phyloP scores from a whole-genome alignment of 2,329 filamentous ascomycete species.

The Aaosphaeria pasadenensis region DNA sequence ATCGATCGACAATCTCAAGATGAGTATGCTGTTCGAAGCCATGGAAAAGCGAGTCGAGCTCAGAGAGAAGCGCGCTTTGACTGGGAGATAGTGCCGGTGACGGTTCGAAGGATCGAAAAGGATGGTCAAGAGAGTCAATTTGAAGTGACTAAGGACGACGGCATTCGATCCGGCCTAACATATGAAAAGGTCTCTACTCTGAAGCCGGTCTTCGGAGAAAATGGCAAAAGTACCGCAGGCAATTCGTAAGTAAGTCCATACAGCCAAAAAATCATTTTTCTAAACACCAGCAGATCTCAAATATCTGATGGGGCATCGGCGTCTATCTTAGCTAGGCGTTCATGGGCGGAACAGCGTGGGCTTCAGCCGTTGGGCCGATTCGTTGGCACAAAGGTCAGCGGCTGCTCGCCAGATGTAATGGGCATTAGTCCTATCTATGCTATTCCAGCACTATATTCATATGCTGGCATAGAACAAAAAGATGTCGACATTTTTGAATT shows the following conservation, averaged over 20 bases:
- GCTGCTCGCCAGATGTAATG: slow-evolving; percentile 91
- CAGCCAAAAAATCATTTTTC: too few relatives aligned
- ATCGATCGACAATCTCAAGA: slow-evolving; percentile 79
- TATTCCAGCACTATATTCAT: slow-evolving; percentile 76
- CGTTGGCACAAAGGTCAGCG: slow-evolving; percentile 85
- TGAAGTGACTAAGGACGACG: slow-evolving; percentile 81
- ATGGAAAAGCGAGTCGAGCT: slow-evolving; percentile 77
- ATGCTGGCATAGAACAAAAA: slow-evolving; percentile 71
- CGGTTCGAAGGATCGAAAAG: slow-evolving; percentile 73
- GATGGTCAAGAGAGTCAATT: slow-evolving; percentile 72
- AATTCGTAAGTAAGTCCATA: slow-evolving; percentile 50
- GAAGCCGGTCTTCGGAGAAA: slow-evolving; percentile 83
- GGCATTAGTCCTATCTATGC: slow-evolving; percentile 76
- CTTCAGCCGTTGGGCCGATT: slow-evolving; percentile 93
- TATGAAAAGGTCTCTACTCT: slow-evolving; percentile 78
- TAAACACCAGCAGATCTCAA: slow-evolving; percentile 63
- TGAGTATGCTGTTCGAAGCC: slow-evolving; percentile 81
- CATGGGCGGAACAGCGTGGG: slow-evolving; percentile 77
- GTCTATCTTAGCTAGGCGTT: slow-evolving; percentile 87
- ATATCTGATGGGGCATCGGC: slow-evolving; percentile 92
- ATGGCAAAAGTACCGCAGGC: slow-evolving; percentile 86
- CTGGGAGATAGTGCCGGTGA: slow-evolving; percentile 90
- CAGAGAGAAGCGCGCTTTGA: slow-evolving; percentile 88
- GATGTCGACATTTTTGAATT: slow-evolving; percentile 90
- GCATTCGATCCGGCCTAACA: slow-evolving; percentile 85